Base-by-base conservation (phyloP, 192 early-diverging fungal species). In the Obelidium mucronatum region DNA sequence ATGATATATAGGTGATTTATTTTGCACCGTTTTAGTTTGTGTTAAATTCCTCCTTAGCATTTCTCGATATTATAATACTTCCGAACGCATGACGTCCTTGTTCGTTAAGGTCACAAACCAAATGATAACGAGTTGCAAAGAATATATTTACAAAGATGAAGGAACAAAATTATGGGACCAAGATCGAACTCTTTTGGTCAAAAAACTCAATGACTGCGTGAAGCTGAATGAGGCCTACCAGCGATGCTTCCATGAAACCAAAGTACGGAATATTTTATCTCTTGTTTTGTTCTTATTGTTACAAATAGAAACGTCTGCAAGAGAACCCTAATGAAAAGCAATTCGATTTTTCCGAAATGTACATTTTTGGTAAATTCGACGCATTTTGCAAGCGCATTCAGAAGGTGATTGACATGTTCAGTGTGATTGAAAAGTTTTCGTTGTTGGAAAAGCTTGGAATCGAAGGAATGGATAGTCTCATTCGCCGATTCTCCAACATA, bases 91-190 rank as follows among this genome's bases (percentile, higher is more conserved):
- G 88, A 90, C 89, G 0, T 89, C 87, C 1, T 77, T 90, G 60
- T 90, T 90, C 75, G 89, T 90, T 24, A 90, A 90, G 66, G 87
- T 90, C 51, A 90, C 89, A 19, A 90, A 90, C 78, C 89, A 90
- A 74, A 90, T 90, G 89, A 90, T 90, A 54, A 90, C 86, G 15
- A 86, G 86, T 72, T 90, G 85, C 79, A 90, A 90, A 70, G 89
- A 90, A 78, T 90, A 85, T 74, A 85, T 90, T 40, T 90, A 90
- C 76, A 8, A 64, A 63, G 85, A 89, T 70, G 88, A 86, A 26
- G 89, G 87, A 8, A 78, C 83, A 36, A 90, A 90, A 53, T 82
- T 90, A 8, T 90, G 89, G 89, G 89, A 90, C 56, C 88, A 88
- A 75, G 88, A 90, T 58, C 79, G 87, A 19, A 67, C 73, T 2